phyloP scores from a whole-genome alignment of 2,329 filamentous ascomycete genomes.

The Neofusicoccum umdonicola region DNA sequence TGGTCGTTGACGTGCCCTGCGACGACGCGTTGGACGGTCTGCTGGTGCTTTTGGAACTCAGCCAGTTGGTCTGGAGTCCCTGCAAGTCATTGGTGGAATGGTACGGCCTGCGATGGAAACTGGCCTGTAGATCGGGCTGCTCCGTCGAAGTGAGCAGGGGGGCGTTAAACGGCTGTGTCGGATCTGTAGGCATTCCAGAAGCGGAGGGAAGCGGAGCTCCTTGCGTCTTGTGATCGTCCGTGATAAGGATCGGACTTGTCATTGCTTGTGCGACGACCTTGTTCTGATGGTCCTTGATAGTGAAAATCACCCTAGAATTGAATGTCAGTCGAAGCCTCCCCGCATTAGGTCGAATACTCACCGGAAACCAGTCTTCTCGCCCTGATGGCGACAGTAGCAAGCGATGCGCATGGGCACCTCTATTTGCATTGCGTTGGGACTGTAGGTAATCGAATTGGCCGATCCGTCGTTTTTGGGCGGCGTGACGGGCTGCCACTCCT shows the following conservation, averaged over 20 bases:
- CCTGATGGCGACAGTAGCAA: slow-evolving; percentile 89
- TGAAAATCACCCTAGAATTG: slow-evolving; percentile 70
- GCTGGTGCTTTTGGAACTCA: not conserved
- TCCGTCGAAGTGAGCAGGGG: slow-evolving; percentile 4
- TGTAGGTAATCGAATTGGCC: not conserved
- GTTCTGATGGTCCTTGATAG: slow-evolving; percentile 75
- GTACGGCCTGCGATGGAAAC: slow-evolving; percentile 52
- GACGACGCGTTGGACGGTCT: slow-evolving; percentile 21
- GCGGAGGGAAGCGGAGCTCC: slow-evolving; percentile 29
- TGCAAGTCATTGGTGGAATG: slow-evolving; percentile 65
- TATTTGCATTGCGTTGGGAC: slow-evolving; percentile 62
- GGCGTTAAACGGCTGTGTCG: slow-evolving; percentile 20
- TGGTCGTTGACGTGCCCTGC: slow-evolving; percentile 44
- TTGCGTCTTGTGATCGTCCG: slow-evolving; percentile 92
- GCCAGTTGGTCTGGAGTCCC: slow-evolving; percentile 43
- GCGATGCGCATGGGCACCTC: slow-evolving; percentile 91
- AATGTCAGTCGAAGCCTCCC: not conserved
- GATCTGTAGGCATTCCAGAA: slow-evolving; percentile 29
- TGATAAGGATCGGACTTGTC: slow-evolving; percentile 88
- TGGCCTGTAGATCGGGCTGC: slow-evolving; percentile 23
- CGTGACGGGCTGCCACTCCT: slow-evolving; percentile 24
- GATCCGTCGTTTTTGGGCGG: not conserved
- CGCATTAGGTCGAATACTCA: slow-evolving; percentile 21
- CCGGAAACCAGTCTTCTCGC: slow-evolving; percentile 82
- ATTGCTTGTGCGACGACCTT: slow-evolving; percentile 78